Conservation (phyloP, 805 yeast genomes). For the Ogataea allantospora region DNA sequence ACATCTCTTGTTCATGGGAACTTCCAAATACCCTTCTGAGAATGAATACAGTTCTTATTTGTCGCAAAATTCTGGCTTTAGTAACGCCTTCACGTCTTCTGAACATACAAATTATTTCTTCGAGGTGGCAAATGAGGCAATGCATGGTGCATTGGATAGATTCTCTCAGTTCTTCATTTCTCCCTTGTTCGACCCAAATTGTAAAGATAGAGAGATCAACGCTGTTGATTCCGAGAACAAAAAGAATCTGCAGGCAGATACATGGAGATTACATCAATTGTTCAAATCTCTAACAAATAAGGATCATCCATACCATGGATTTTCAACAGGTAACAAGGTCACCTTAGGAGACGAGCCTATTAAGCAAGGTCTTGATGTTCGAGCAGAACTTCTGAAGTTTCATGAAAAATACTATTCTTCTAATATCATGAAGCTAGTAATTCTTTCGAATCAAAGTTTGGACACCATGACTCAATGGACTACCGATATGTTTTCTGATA, state of each 20-base stretch:
- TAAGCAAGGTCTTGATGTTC: slow-evolving; percentile 61
- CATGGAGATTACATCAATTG: slow-evolving; percentile 85
- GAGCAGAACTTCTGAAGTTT: slow-evolving; percentile 78
- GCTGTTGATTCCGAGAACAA: slow-evolving; percentile 97
- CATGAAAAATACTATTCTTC: slow-evolving; percentile 74
- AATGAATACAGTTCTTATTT: slow-evolving; percentile 72
- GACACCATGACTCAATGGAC: slow-evolving; percentile 75
- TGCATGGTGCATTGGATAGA: slow-evolving; percentile 87
- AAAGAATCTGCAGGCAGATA: slow-evolving; percentile 86
- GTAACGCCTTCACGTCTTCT: slow-evolving; percentile 89
- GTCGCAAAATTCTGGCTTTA: slow-evolving; percentile 81
- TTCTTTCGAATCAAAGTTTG: slow-evolving; percentile 77
- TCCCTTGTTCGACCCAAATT: slow-evolving; percentile 69
- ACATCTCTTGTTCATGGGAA: slow-evolving; percentile 76
- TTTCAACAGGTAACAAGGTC: slow-evolving; percentile 82
- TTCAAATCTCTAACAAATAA: slow-evolving; percentile 73
- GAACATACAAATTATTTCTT: slow-evolving; percentile 90
- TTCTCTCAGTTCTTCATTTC: slow-evolving; percentile 88
- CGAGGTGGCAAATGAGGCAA: slow-evolving; percentile 70
- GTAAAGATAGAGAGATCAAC: slow-evolving; percentile 87
- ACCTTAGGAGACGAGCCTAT: slow-evolving; percentile 73
- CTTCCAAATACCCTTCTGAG: slow-evolving; percentile 70
- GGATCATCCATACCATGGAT: slow-evolving; percentile 79
- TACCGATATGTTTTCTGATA: slow-evolving; percentile 56
- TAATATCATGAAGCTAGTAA: slow-evolving; percentile 82